phyloP scores from a whole-genome alignment of 257 asterid species.

The Nicotiana tabacum region DNA sequence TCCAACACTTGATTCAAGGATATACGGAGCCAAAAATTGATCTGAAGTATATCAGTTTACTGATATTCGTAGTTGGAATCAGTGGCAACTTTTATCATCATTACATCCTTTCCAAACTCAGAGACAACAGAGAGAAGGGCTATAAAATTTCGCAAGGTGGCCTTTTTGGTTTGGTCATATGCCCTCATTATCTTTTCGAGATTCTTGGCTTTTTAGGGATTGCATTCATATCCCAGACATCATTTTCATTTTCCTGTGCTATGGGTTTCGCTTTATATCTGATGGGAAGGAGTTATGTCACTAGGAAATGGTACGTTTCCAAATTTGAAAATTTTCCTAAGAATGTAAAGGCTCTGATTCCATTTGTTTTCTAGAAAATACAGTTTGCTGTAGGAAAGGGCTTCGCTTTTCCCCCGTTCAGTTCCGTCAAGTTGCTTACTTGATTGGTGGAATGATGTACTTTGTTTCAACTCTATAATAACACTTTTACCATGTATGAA shows the following conservation, averaged over 20 bases:
- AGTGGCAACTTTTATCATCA: constrained; percentile 69
- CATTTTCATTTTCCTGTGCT: constrained; percentile 23
- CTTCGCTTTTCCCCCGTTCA: no score
- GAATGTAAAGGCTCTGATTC: constrained; percentile 52
- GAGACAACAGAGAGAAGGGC: constrained; percentile 33
- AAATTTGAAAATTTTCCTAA: constrained; percentile 63
- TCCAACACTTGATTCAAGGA: constrained; percentile 27
- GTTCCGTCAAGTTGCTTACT: neutral
- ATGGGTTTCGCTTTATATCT: constrained; percentile 36
- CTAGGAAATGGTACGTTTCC: constrained; percentile 57
- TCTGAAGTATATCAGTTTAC: constrained; percentile 35
- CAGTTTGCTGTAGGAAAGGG: neutral
- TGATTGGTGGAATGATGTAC: neutral
- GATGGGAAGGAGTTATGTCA: constrained; percentile 54
- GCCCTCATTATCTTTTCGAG: constrained; percentile 66
- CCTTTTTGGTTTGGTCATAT: constrained; percentile 40
- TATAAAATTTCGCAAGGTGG: constrained; percentile 63
- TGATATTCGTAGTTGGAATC: constrained; percentile 39
- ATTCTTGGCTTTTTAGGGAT: constrained; percentile 47
- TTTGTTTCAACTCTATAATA: neutral
- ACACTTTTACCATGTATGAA: neutral
- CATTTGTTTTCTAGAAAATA: constrained; percentile 38
- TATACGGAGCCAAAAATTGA: constrained; percentile 42
- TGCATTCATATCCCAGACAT: constrained; percentile 51
- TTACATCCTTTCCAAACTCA: constrained; percentile 47